Conservation (phyloP, 768 basidiomycete genomes). For the Termitomyces sp. region DNA sequence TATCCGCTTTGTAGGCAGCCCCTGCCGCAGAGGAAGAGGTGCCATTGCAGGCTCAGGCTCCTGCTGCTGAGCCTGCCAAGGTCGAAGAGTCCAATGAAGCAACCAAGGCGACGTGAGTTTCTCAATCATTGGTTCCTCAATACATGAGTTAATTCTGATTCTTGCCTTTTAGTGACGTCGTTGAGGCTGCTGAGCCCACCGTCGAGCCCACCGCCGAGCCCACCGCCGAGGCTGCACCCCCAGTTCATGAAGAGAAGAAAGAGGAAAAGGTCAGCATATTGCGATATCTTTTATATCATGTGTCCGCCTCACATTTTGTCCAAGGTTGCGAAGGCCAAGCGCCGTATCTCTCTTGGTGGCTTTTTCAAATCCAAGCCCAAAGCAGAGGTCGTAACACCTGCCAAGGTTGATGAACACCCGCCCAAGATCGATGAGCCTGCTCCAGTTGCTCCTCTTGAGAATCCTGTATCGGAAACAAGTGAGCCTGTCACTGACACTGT, state of each 20-base stretch:
- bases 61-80: conserved; percentile 28
- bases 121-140: not conserved
- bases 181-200: conserved; percentile 32
- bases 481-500: conserved; percentile 28
- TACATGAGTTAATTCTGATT: not conserved
- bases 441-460: conserved; percentile 80
- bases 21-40: conserved; percentile 39
- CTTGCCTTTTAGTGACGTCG: conserved; percentile 32
- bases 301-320: not conserved
- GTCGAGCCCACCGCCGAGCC: conserved; percentile 25
- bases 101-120: conserved; percentile 65
- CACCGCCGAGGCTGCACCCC: conserved; percentile 27
- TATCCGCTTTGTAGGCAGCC: conserved; percentile 22
- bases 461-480: conserved; percentile 53
- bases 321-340: conserved; percentile 62
- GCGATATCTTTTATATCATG: not conserved
- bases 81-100: conserved; percentile 55
- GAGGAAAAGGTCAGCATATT: conserved; percentile 36
- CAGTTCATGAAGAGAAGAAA: conserved; percentile 27
- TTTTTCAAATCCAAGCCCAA: conserved; percentile 79
- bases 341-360: conserved; percentile 81
- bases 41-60: conserved; percentile 23
- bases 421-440: conserved; percentile 83
- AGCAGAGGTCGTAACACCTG: conserved; percentile 55
- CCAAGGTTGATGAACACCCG: conserved; percentile 87